phyloP scores from a whole-genome alignment of 768 basidiomycete genomes.

The Piloderma croceum region DNA sequence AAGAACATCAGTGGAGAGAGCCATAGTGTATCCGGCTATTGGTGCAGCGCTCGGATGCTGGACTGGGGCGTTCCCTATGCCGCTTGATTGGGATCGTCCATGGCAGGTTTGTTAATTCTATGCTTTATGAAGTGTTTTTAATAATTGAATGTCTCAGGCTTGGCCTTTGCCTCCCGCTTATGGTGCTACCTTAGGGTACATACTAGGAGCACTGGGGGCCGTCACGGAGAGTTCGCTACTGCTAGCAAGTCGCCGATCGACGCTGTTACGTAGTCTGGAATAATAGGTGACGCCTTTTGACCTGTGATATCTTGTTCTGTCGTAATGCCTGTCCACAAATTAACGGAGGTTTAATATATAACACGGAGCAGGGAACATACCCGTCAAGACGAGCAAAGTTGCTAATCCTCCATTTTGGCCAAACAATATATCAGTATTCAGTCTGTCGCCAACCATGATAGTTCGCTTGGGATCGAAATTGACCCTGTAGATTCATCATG shows the following conservation, averaged over 20 bases:
- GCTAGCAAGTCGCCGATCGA: slow-evolving; percentile 77
- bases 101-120: slow-evolving; percentile 72
- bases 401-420: slow-evolving; percentile 81
- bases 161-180: slow-evolving; percentile 80
- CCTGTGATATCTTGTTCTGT: slow-evolving; percentile 67
- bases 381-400: slow-evolving; percentile 90
- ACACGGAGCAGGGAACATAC: slow-evolving; percentile 36
- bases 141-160: slow-evolving; percentile 40
- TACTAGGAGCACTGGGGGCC: slow-evolving; percentile 51
- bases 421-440: slow-evolving; percentile 94
- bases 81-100: slow-evolving; percentile 94
- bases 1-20: slow-evolving; percentile 66
- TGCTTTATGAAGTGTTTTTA: neutral
- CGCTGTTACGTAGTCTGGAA: slow-evolving; percentile 77
- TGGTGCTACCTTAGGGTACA: slow-evolving; percentile 65
- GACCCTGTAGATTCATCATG: slow-evolving; percentile 45
- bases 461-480: slow-evolving; percentile 81
- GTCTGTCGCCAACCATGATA: slow-evolving; percentile 93
- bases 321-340: slow-evolving; percentile 58
- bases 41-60: slow-evolving; percentile 74
- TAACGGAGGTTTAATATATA: slow-evolving; percentile 4
- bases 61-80: slow-evolving; percentile 78
- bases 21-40: slow-evolving; percentile 71
- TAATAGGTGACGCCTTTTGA: slow-evolving; percentile 58
- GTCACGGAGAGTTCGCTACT: slow-evolving; percentile 39